Base-by-base conservation (phyloP, 2,329 filamentous ascomycete genomes). In the Elsinoe batatas region DNA sequence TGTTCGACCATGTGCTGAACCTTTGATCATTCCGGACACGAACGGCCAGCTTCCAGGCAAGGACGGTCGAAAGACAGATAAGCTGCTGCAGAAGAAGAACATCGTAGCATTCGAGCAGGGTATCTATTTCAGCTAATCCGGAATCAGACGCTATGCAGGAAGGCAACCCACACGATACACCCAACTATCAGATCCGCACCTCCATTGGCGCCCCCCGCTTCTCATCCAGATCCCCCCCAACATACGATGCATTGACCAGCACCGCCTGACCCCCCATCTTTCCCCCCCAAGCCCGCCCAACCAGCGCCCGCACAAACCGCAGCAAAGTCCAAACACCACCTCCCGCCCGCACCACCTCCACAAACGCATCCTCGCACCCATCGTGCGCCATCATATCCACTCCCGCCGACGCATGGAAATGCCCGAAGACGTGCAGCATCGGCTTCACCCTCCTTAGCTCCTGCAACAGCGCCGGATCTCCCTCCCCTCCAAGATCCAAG, bases 301-400 rank as follows among this genome's bases (percentile, higher is more conserved):
- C 11, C 20, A 13, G 18, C 13, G 42, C 22, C 12, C 53, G 10
- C 5, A 42, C 36, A 36, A 57, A 57, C 7, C 33, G 20, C 26
- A 74, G 47, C 26, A 73, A 18, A 3, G 69, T 68, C 33, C 61
- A 58, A 7, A 56, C 69, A 61, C 56, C 71, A 62, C 2, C 70
- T 66, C 6, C 63, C 62, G 57, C 71, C 5, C 66, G 64, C 64
- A 76, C 75, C 26, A 88, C 73, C 15, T 74, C 72, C 69, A 91
- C 87, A 71, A 87, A 91, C 0, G 79, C 78, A 17, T 71, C 72
- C 68, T 93, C 87, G 59, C 81, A 79, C 18, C 82, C 77, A 67
- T 91, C 87, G 75, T 85, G 93, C 69, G 81, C 85, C 8, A 85
- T 76, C 0, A 80, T 58, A 49, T 73, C 69, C 13, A 60, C 58